Percentiles rank a stretch among this genome's conserved stretches.
Evolutionary conservation across 1,284 basidiomycete genomes (phyloP).

Genomic region (Pascua guehoae): DNA sequence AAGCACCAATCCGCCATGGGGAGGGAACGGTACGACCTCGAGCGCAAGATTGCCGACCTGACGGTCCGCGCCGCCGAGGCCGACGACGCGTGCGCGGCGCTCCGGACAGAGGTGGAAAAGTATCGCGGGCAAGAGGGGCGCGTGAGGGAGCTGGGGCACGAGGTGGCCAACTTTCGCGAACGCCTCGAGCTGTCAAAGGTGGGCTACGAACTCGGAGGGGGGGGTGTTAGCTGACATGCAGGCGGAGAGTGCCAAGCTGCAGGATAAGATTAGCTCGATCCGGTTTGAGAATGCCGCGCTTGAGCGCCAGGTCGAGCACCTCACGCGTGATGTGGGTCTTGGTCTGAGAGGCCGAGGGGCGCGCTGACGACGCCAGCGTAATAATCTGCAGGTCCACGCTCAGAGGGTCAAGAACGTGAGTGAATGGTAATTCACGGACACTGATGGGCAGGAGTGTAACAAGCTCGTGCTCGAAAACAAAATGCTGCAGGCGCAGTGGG

Average conservation of each 20-base stretch:
- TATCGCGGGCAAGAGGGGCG: not conserved
- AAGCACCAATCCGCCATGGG: conserved; percentile 19
- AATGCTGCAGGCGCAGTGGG: too few relatives aligned
- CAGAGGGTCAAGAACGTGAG: too few relatives aligned
- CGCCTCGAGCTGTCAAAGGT: not conserved
- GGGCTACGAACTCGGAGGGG: conserved; percentile 1
- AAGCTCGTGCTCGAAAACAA: too few relatives aligned
- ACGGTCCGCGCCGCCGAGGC: conserved; percentile 2
- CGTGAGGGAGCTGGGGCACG: conserved; percentile 10
- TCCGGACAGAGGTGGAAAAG: not conserved
- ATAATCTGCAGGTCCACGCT: too few relatives aligned
- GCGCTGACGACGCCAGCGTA: too few relatives aligned
- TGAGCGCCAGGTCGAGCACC: not conserved
- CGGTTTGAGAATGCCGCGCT: not conserved
- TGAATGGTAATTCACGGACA: not conserved
- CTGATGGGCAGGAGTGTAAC: not conserved
- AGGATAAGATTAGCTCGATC: conserved; percentile 2
- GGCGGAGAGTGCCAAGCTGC: not conserved
- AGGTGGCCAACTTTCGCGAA: conserved; percentile 3
- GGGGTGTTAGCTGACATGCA: not conserved
- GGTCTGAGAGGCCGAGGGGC: too few relatives aligned
- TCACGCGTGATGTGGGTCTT: not conserved
- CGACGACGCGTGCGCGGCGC: not conserved
- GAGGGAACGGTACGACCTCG: conserved; percentile 14
- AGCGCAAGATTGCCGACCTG: conserved; percentile 4